Evolutionary conservation across 208 protist species (phyloP).

Genomic region (Acanthamoeba castellanii): DNA sequence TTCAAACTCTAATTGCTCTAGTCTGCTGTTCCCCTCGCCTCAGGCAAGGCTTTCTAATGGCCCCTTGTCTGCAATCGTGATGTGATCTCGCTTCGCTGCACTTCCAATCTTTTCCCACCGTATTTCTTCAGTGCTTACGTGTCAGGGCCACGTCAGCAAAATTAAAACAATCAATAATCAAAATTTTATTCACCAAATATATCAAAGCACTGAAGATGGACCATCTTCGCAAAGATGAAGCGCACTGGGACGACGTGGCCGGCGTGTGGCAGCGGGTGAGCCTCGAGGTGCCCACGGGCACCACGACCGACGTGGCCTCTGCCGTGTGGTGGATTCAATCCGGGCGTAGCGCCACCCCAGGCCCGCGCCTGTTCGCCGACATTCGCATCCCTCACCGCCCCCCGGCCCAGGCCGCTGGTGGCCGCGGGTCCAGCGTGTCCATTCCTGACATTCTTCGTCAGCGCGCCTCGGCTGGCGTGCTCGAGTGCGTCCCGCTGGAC

Average conservation of each 20-base stretch:
- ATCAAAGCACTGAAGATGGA: too few relatives aligned
- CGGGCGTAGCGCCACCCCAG: neutral
- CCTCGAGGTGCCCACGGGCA: neutral
- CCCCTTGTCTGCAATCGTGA: too few relatives aligned
- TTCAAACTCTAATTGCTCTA: too few relatives aligned
- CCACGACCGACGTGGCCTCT: slow-evolving; percentile 4
- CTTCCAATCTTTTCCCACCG: neutral
- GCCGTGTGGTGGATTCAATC: neutral
- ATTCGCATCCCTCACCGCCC: neutral
- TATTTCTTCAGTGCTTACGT: too few relatives aligned
- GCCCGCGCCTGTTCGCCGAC: slow-evolving; percentile 12
- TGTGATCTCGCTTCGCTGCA: neutral
- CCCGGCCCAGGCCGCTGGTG: neutral
- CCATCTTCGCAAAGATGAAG: too few relatives aligned
- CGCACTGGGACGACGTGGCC: neutral
- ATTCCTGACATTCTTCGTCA: neutral
- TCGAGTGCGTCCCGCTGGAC: neutral
- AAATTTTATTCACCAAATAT: too few relatives aligned
- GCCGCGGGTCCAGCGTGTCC: neutral
- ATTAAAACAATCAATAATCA: too few relatives aligned
- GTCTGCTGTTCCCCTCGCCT: too few relatives aligned
- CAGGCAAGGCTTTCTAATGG: too few relatives aligned
- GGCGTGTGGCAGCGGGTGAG: slow-evolving; percentile 39
- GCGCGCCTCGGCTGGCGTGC: slow-evolving; percentile 14
- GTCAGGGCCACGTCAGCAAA: too few relatives aligned